A percentile compares a stretch with the other conserved stretches of the same genome.
These are phyloP conservation scores for Lyophyllum decastes DNA, from an alignment of 768 basidiomycete genomes.

Conservation along the genomic window DNA sequence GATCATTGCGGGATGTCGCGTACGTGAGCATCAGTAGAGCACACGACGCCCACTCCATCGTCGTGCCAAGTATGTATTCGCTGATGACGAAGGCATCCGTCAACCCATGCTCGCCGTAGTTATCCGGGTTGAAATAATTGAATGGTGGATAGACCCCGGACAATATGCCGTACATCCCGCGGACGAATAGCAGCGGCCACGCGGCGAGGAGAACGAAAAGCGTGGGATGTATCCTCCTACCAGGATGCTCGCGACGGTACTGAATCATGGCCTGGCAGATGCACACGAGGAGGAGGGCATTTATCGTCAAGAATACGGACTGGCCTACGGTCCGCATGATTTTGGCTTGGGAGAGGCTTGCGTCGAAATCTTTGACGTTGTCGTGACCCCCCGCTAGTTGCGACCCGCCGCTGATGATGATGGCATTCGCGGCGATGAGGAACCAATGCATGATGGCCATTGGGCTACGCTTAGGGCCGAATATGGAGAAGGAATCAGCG, in stretches of 20 bases:
- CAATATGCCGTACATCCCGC: conserved; percentile 34
- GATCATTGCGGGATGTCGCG: conserved; percentile 18
- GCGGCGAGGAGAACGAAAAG: conserved; percentile 26
- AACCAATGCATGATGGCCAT: conserved; percentile 32
- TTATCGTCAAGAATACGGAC: conserved; percentile 32
- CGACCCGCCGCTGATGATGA: conserved; percentile 35
- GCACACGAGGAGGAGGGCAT: conserved; percentile 22
- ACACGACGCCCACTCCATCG: conserved; percentile 29
- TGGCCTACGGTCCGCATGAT: conserved; percentile 32
- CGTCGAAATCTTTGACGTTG: conserved; percentile 11
- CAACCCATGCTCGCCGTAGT: conserved; percentile 24
- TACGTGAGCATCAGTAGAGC: conserved; percentile 22
- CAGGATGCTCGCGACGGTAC: conserved; percentile 16
- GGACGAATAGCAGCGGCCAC: conserved; percentile 34
- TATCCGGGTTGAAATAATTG: conserved; percentile 25
- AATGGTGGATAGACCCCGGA: conserved; percentile 23
- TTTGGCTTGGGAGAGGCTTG: conserved; percentile 23
- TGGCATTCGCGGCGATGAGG: conserved; percentile 31
- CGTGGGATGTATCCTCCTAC: conserved; percentile 26
- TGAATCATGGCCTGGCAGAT: conserved; percentile 28
- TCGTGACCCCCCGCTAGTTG: conserved; percentile 27
- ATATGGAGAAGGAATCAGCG: conserved; percentile 25
- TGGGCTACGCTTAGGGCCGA: conserved; percentile 21
- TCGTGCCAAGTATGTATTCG: conserved; percentile 27
- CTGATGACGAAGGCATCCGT: conserved; percentile 23